phyloP scores from a whole-genome alignment of 768 basidiomycete genomes.

The Termitomyces titanicus region DNA sequence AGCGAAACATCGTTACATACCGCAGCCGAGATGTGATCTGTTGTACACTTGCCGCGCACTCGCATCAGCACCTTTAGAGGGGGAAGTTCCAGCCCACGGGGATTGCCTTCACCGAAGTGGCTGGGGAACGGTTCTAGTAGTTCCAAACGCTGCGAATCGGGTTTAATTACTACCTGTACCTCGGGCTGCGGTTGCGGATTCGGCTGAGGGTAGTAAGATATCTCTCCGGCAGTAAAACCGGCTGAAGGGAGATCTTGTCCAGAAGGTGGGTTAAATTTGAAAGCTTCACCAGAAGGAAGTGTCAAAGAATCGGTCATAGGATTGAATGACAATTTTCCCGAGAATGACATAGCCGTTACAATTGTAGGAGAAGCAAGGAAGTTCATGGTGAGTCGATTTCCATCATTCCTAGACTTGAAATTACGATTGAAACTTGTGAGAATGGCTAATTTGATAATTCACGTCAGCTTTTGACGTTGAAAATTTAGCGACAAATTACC shows the following conservation, averaged over 20 bases:
- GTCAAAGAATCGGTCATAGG: slow-evolving; percentile 75
- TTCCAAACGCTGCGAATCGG: slow-evolving; percentile 83
- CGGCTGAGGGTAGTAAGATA: slow-evolving; percentile 74
- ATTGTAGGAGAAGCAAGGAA: slow-evolving; percentile 96
- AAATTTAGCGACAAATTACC: slow-evolving; percentile 39
- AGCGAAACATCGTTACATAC: slow-evolving; percentile 36
- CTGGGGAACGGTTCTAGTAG: slow-evolving; percentile 79
- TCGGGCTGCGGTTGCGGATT: slow-evolving; percentile 72
- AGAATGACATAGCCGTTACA: slow-evolving; percentile 97
- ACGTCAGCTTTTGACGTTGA: not conserved
- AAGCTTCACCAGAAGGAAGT: slow-evolving; percentile 66
- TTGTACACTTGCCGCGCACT: slow-evolving; percentile 98
- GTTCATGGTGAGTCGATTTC: slow-evolving; percentile 92
- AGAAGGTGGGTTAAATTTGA: slow-evolving; percentile 81
- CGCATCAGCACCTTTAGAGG: slow-evolving; percentile 81
- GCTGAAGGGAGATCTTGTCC: slow-evolving; percentile 80
- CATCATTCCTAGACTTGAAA: slow-evolving; percentile 93
- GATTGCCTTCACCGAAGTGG: slow-evolving; percentile 58
- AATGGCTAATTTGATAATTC: slow-evolving; percentile 56
- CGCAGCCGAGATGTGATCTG: slow-evolving; percentile 97
- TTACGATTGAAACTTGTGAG: slow-evolving; percentile 95
- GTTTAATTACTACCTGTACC: slow-evolving; percentile 71
- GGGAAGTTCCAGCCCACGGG: slow-evolving; percentile 70
- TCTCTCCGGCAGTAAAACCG: slow-evolving; percentile 77
- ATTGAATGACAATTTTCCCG: slow-evolving; percentile 91